A percentile compares a stretch with the other conserved stretches of the same genome.
Evolutionary conservation across 768 basidiomycete species (phyloP).

Genomic region (Suillus spraguei): DNA sequence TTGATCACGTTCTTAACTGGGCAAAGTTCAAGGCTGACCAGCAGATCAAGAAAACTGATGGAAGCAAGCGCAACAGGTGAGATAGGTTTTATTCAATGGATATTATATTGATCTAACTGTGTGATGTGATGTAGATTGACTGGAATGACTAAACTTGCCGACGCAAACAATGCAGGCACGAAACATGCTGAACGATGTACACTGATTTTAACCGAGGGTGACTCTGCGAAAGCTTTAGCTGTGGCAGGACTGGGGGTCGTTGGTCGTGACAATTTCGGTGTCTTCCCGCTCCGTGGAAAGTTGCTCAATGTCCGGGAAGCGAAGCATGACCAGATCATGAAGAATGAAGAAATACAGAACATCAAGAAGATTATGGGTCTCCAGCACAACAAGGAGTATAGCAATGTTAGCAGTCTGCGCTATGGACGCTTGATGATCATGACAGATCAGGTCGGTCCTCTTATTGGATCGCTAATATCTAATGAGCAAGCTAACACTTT

Average conservation of each 20-base stretch:
- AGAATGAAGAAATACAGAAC: constrained; percentile 95
- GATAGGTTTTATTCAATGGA: constrained; percentile 20
- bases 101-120: constrained; percentile 6
- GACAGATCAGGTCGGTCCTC: constrained; percentile 88
- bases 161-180: constrained; percentile 97
- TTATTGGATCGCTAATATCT: not conserved
- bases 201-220: constrained; percentile 97
- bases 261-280: constrained; percentile 95
- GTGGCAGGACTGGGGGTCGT: constrained; percentile 94
- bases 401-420: constrained; percentile 63
- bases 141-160: constrained; percentile 91
- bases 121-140: constrained; percentile 57
- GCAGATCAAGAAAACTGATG: constrained; percentile 95
- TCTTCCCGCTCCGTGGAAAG: constrained; percentile 97
- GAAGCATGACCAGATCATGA: constrained; percentile 93
- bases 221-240: constrained; percentile 96
- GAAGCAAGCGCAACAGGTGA: constrained; percentile 83
- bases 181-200: constrained; percentile 82
- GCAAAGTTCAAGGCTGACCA: constrained; percentile 97
- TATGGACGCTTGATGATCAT: constrained; percentile 99
- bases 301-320: constrained; percentile 97
- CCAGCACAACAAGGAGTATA: constrained; percentile 92
- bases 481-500: constrained; percentile 2
- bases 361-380: constrained; percentile 99
- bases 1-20: constrained; percentile 93